Evolutionary conservation across 2,329 filamentous ascomycete species (phyloP).

Genomic region (Teratosphaeria destructans): DNA sequence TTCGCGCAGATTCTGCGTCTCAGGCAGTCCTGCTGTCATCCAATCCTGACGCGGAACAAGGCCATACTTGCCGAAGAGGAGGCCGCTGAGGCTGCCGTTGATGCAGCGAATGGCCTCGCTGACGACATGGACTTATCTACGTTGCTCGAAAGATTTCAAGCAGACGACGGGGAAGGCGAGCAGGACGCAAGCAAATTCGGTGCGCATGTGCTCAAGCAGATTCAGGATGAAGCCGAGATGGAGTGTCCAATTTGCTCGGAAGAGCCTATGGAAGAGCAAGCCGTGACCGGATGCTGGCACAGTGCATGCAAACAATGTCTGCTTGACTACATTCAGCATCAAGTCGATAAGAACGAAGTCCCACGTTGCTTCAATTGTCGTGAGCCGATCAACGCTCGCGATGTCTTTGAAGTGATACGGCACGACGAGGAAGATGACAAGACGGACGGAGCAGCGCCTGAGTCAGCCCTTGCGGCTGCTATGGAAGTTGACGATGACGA

Average conservation of each 20-base stretch:
- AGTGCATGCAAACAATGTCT: conserved; percentile 91
- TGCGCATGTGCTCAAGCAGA: conserved; percentile 78
- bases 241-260: conserved; percentile 94
- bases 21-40: conserved; percentile 89
- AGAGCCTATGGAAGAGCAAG: conserved; percentile 89
- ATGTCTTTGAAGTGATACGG: conserved; percentile 85
- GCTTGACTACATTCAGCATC: conserved; percentile 80
- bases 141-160: conserved; percentile 73
- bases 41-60: conserved; percentile 75
- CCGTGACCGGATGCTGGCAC: conserved; percentile 95
- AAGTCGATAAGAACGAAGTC: conserved; percentile 62
- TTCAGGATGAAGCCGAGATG: conserved; percentile 74
- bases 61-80: conserved; percentile 79
- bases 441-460: conserved; percentile 4
- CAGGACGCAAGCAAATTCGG: conserved; percentile 65
- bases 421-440: conserved; percentile 48
- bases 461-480: conserved; percentile 10
- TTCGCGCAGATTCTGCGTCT: conserved; percentile 92
- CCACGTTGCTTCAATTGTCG: conserved; percentile 88
- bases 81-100: conserved; percentile 65
- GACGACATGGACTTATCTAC: conserved; percentile 94
- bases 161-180: conserved; percentile 39
- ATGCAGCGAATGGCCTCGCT: conserved; percentile 68
- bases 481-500: conserved; percentile 12
- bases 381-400: conserved; percentile 66